These are phyloP conservation scores for Xylaria telfairii DNA, from an alignment of 495 filamentous ascomycete species.

Conservation along the genomic window DNA sequence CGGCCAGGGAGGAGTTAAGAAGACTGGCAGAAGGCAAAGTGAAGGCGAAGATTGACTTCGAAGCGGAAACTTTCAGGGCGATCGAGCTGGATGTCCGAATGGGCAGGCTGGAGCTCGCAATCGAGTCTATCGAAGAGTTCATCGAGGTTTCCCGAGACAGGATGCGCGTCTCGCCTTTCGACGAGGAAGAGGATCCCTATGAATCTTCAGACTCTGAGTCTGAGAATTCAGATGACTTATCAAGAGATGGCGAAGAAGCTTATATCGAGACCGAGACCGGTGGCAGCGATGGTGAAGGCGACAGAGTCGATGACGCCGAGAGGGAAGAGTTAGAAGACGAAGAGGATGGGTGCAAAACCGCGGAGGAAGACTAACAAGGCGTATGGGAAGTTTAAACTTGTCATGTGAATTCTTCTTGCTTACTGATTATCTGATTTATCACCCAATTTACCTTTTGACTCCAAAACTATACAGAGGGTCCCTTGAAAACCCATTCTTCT, in stretches of 20 bases:
- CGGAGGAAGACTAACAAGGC: neutral
- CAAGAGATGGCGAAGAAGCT: neutral
- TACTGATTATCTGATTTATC: neutral
- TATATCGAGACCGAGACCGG: neutral
- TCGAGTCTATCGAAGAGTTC: slow-evolving; percentile 12
- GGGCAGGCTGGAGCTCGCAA: slow-evolving; percentile 3
- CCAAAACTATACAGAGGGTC: neutral
- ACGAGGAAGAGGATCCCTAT: neutral
- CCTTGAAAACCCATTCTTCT: slow-evolving; percentile 46
- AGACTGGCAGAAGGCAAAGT: neutral
- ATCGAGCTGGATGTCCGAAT: slow-evolving; percentile 7
- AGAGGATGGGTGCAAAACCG: slow-evolving; percentile 1
- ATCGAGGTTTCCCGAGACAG: slow-evolving; percentile 7
- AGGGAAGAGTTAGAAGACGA: neutral
- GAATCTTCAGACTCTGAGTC: neutral
- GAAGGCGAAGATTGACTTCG: slow-evolving; percentile 4
- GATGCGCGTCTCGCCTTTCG: slow-evolving; percentile 5
- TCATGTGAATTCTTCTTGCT: neutral
- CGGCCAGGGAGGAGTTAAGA: neutral
- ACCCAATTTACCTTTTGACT: neutral
- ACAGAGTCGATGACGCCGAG: neutral
- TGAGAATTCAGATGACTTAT: neutral
- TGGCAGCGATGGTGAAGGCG: neutral
- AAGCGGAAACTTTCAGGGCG: slow-evolving; percentile 19
- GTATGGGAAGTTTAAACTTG: neutral